A percentile compares a stretch with the other conserved stretches of the same genome.
Conservation (phyloP, 371 early-diverging fungal genomes). For the Hamiltosporidium magnivora region DNA sequence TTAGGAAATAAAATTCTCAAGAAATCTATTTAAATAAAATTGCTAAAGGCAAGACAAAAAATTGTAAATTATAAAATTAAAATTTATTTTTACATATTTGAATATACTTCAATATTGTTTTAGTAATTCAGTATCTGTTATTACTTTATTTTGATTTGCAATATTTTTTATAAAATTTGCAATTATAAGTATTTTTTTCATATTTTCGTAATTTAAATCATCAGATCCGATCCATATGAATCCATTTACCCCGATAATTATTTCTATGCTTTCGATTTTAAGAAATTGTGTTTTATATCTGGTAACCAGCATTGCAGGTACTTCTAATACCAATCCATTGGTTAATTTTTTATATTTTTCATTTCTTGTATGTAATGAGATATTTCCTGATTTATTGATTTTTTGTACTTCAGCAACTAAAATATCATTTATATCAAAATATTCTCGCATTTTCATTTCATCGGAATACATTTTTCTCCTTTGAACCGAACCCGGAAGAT, state of each 20-base stretch:
- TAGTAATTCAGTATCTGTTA: too few relatives aligned
- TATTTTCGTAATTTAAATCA: too few relatives aligned
- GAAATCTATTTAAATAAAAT: too few relatives aligned
- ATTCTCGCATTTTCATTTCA: slow-evolving; percentile 55
- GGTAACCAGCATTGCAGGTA: slow-evolving; percentile 3
- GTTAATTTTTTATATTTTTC: slow-evolving; percentile 51
- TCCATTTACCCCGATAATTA: not conserved
- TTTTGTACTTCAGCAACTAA: slow-evolving; percentile 56
- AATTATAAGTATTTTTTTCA: too few relatives aligned
- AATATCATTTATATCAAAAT: slow-evolving; percentile 49
- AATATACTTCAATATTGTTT: too few relatives aligned
- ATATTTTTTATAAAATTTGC: too few relatives aligned
- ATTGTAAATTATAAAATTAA: too few relatives aligned
- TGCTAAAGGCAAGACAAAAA: too few relatives aligned
- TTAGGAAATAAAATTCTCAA: too few relatives aligned
- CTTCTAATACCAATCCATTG: slow-evolving; percentile 42
- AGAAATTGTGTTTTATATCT: not conserved
- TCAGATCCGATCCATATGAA: too few relatives aligned
- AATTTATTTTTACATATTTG: too few relatives aligned
- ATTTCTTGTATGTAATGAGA: slow-evolving; percentile 50
- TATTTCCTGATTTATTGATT: slow-evolving; percentile 30
- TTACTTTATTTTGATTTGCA: too few relatives aligned
- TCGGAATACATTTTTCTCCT: slow-evolving; percentile 54
- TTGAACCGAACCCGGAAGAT: slow-evolving; percentile 50
- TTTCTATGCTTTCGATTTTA: not conserved